Conservation (phyloP, 2,329 filamentous ascomycete species). For the Ophiostoma fasciatum region DNA sequence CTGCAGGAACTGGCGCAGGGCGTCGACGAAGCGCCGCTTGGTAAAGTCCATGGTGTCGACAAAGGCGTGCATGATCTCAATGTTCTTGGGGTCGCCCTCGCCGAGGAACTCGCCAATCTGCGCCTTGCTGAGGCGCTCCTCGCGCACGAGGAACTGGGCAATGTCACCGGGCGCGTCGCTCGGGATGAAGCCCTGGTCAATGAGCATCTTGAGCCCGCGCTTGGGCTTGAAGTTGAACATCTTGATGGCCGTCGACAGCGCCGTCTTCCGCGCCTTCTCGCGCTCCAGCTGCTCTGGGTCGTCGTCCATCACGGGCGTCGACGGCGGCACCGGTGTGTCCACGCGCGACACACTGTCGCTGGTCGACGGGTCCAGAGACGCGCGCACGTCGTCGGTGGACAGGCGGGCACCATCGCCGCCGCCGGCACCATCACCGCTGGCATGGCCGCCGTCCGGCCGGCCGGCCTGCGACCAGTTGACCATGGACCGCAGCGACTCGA, state of each 20-base stretch:
- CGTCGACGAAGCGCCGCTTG: conserved; percentile 83
- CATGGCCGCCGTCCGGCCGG: conserved; percentile 43
- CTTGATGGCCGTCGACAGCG: conserved; percentile 71
- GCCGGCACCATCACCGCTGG: too few relatives aligned
- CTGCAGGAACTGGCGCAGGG: conserved; percentile 80
- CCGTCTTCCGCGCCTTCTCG: conserved; percentile 87
- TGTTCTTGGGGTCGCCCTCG: conserved; percentile 83
- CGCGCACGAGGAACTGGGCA: conserved; percentile 64
- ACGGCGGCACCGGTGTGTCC: conserved; percentile 43
- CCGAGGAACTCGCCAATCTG: conserved; percentile 89
- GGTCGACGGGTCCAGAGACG: conserved; percentile 61
- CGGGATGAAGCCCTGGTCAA: conserved; percentile 76
- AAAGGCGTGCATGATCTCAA: conserved; percentile 97
- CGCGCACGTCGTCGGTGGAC: conserved; percentile 42
- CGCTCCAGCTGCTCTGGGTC: conserved; percentile 90
- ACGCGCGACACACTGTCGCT: conserved; percentile 46
- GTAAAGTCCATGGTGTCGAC: conserved; percentile 91
- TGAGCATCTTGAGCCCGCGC: conserved; percentile 68
- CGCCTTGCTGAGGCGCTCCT: conserved; percentile 78
- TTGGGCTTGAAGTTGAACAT: conserved; percentile 99
- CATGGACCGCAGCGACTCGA: conserved; percentile 76
- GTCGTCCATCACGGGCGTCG: conserved; percentile 56
- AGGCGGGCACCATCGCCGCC: too few relatives aligned
- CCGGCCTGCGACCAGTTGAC: conserved; percentile 73
- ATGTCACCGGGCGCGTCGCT: conserved; percentile 70